A percentile compares a stretch with the other conserved stretches of the same genome.
phyloP scores from a whole-genome alignment of 2,329 filamentous ascomycete genomes.

The Aspergillus caelatus region DNA sequence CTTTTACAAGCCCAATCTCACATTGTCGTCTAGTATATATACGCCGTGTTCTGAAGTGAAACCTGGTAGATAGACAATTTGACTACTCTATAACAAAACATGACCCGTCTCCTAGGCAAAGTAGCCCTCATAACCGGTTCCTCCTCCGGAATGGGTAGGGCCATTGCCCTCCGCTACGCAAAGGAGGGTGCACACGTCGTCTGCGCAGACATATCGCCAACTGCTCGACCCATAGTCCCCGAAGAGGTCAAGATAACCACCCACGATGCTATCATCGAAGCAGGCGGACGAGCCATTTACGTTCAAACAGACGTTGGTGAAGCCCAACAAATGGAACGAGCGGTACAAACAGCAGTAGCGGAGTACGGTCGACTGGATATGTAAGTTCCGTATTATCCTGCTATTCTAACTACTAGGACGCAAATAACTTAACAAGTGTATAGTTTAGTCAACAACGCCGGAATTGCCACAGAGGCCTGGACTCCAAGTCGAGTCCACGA shows the following conservation, averaged over 20 bases:
- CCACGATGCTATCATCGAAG: slow-evolving; percentile 41
- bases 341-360: slow-evolving; percentile 41
- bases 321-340: slow-evolving; percentile 36
- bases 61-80: background rate
- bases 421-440: slow-evolving; percentile 28
- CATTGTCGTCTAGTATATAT: background rate
- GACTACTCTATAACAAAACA: background rate
- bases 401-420: slow-evolving; percentile 41
- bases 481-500: slow-evolving; percentile 48
- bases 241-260: slow-evolving; percentile 38
- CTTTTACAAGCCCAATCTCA: background rate
- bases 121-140: slow-evolving; percentile 51
- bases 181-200: slow-evolving; percentile 46
- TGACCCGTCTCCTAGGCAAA: slow-evolving; percentile 31
- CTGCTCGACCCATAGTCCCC: slow-evolving; percentile 18
- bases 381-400: slow-evolving; percentile 30
- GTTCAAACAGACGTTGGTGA: slow-evolving; percentile 49
- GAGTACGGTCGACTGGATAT: slow-evolving; percentile 48
- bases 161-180: slow-evolving; percentile 47
- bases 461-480: slow-evolving; percentile 46
- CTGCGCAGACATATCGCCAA: slow-evolving; percentile 42
- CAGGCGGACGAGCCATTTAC: slow-evolving; percentile 45
- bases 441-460: slow-evolving; percentile 54
- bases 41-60: too few relatives aligned
- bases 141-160: slow-evolving; percentile 50